phyloP scores from a whole-genome alignment of 176 grass and related monocot species.

The Rhynchospora tenuis region DNA sequence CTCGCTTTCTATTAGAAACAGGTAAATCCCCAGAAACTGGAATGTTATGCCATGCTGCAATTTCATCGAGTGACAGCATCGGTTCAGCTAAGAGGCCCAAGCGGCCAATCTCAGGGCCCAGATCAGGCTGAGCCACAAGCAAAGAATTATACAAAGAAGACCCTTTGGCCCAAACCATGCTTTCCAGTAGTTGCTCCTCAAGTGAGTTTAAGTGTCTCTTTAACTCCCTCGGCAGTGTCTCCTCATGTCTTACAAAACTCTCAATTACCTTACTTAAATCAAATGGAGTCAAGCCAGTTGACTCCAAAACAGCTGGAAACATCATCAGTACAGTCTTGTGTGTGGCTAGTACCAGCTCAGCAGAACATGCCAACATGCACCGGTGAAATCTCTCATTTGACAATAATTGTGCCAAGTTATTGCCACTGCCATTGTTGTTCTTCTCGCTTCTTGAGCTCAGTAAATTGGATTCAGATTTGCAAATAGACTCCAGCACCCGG shows the following conservation, averaged over 20 bases:
- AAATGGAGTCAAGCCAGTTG: constrained; percentile 89
- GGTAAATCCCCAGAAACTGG: constrained; percentile 36
- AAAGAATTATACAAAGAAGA: constrained; percentile 95
- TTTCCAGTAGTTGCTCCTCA: constrained; percentile 86
- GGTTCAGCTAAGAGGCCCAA: constrained; percentile 82
- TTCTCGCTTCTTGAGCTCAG: background rate
- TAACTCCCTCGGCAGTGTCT: constrained; percentile 84
- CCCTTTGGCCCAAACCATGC: constrained; percentile 83
- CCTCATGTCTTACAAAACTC: constrained; percentile 86
- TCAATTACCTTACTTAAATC: constrained; percentile 98
- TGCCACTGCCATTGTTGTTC: constrained; percentile 24
- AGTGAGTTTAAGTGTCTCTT: constrained; percentile 95
- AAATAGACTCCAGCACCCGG: constrained; percentile 70
- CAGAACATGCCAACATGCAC: constrained; percentile 90
- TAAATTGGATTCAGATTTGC: constrained; percentile 49
- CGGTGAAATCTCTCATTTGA: constrained; percentile 87
- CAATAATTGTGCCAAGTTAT: constrained; percentile 72
- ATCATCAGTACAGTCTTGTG: constrained; percentile 95
- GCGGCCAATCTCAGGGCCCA: constrained; percentile 56
- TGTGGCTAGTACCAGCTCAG: constrained; percentile 84
- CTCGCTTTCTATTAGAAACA: constrained; percentile 42
- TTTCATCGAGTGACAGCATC: constrained; percentile 83
- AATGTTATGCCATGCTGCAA: constrained; percentile 54
- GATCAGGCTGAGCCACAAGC: constrained; percentile 57
- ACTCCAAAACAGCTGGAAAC: constrained; percentile 88